Evolutionary conservation across 495 filamentous ascomycete genomes (phyloP).

Genomic region (Cetradonia linearis): DNA sequence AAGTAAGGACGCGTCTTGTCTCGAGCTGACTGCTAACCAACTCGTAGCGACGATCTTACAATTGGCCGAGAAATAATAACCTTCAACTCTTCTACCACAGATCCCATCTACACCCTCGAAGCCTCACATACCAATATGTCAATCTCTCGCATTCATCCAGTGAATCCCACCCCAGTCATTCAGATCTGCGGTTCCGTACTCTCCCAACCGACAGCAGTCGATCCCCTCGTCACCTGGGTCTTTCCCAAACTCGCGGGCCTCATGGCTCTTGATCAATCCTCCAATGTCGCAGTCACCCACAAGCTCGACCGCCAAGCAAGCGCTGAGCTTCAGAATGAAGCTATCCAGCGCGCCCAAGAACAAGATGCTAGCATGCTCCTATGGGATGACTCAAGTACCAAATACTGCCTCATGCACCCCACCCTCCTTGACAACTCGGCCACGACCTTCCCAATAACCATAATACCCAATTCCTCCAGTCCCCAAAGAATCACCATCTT

Average conservation of each 20-base stretch:
- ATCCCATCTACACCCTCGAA: conserved; percentile 22
- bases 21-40: neutral
- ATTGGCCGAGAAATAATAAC: conserved; percentile 22
- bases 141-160: conserved; percentile 21
- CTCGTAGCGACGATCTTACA: conserved; percentile 19
- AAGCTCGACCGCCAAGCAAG: conserved; percentile 22
- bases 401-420: conserved; percentile 24
- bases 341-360: conserved; percentile 21
- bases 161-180: conserved; percentile 17
- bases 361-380: conserved; percentile 23
- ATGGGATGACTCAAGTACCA: conserved; percentile 22
- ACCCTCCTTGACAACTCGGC: conserved; percentile 20
- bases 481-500: conserved; percentile 23
- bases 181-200: conserved; percentile 20
- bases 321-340: conserved; percentile 24
- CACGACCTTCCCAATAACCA: conserved; percentile 21
- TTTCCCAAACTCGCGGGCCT: conserved; percentile 26
- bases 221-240: conserved; percentile 22
- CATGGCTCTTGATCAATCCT: conserved; percentile 25
- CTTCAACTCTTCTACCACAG: conserved; percentile 21
- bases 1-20: conserved; percentile 2
- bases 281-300: conserved; percentile 19
- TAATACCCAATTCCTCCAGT: conserved; percentile 17
- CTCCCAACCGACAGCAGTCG: conserved; percentile 13
- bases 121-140: conserved; percentile 19